Evolutionary conservation across 179 eudicot genomes (phyloP).

Genomic region (Vitellaria paradoxa): DNA sequence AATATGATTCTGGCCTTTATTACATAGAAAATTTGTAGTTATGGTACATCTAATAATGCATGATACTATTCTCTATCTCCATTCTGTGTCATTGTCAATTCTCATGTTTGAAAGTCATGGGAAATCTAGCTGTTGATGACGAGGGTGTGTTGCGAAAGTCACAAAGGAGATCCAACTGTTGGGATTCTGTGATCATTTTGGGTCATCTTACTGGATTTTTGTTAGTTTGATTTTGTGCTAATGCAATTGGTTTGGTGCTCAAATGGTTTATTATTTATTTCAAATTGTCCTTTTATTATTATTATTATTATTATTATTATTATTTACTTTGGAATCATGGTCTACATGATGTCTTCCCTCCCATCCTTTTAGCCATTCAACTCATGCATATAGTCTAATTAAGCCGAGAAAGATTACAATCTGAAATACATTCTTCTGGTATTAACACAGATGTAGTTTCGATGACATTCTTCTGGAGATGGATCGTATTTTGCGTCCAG

Average conservation of each 20-base stretch:
- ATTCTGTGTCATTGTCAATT: neutral
- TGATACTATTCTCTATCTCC: slow-evolving; percentile 5
- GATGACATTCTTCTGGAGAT: slow-evolving; percentile 47
- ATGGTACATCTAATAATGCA: neutral
- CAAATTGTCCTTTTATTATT: neutral
- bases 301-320: too few species aligned
- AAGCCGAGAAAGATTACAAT: neutral
- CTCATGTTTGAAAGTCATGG: neutral
- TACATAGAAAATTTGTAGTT: neutral
- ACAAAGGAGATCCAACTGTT: neutral
- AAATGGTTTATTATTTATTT: neutral
- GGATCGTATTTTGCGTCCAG: slow-evolving; percentile 47
- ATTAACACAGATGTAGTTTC: slow-evolving; percentile 29
- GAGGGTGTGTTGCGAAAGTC: neutral
- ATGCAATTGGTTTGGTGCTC: neutral
- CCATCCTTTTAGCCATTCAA: neutral
- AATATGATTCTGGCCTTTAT: slow-evolving; percentile 2
- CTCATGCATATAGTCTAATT: neutral
- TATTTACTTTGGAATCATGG: neutral
- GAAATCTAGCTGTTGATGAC: too few species aligned
- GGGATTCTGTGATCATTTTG: neutral
- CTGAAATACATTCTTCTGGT: neutral
- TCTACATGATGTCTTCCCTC: neutral
- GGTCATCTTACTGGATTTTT: neutral
- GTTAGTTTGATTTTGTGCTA: neutral